These are phyloP conservation scores for Phytophthora syringae DNA, from an alignment of 352 stramenopile genomes.

Conservation along the genomic window DNA sequence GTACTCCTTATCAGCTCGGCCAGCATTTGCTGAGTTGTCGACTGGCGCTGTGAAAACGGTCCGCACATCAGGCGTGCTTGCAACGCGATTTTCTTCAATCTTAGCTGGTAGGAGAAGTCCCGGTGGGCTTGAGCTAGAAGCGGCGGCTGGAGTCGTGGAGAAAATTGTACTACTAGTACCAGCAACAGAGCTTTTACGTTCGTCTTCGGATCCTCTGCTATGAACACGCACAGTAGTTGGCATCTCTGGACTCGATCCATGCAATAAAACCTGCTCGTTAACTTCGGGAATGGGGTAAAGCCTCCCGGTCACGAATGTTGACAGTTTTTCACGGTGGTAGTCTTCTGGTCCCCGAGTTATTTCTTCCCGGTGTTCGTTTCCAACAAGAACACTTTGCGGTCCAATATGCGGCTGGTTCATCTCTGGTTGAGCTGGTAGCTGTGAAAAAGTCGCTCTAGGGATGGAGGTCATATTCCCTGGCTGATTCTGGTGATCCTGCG, in stretches of 20 bases:
- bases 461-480: neutral
- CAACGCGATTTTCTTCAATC: conserved; percentile 20
- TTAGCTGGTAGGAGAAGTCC: conserved; percentile 3
- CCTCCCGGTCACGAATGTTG: conserved; percentile 12
- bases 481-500: neutral
- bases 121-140: neutral
- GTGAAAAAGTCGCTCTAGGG: neutral
- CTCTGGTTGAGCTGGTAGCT: neutral
- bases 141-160: neutral
- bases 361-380: neutral
- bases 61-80: conserved; percentile 2
- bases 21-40: neutral
- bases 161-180: neutral
- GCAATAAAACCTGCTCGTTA: conserved; percentile 17
- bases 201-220: neutral
- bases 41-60: neutral
- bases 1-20: conserved; percentile 1
- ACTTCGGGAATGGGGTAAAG: conserved; percentile 31
- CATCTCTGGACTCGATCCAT: conserved; percentile 1
- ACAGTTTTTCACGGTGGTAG: neutral
- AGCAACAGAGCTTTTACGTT: neutral
- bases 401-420: neutral
- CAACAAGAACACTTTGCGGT: neutral
- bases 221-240: neutral
- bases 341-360: neutral